Percentiles rank a stretch among this genome's conserved stretches.
Conservation (phyloP, 208 protist species). For the Leishmania amazonensis region DNA sequence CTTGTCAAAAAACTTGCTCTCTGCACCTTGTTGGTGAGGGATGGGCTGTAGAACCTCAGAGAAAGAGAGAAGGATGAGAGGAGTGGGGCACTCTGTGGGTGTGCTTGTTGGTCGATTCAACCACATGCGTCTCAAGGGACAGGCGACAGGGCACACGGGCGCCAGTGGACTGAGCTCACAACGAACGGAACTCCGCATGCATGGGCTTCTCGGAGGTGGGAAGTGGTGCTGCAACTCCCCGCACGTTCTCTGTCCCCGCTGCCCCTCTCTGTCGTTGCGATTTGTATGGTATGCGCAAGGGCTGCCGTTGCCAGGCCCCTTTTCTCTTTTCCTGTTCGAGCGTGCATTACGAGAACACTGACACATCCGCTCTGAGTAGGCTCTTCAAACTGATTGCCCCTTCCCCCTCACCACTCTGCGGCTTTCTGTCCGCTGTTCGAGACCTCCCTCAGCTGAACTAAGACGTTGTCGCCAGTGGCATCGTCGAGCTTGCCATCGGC, state of each 20-base stretch:
- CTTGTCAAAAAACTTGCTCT: neutral
- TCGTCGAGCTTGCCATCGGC: conserved; percentile 49
- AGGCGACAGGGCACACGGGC: neutral
- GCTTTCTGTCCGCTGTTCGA: neutral
- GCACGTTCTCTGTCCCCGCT: neutral
- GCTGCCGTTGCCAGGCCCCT: neutral
- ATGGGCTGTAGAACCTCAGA: neutral
- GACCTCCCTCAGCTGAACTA: conserved; percentile 33
- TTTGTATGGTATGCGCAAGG: neutral
- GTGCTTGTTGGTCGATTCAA: neutral
- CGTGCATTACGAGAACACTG: neutral
- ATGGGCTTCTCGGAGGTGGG: neutral
- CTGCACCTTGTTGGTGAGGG: neutral
- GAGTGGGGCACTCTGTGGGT: neutral
- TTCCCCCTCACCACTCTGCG: neutral
- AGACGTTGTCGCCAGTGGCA: conserved; percentile 32
- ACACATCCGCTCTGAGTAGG: neutral
- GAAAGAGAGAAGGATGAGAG: neutral
- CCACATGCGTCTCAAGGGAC: neutral
- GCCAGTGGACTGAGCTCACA: neutral
- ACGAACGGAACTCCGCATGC: neutral
- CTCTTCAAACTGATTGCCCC: neutral
- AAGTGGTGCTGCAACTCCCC: neutral
- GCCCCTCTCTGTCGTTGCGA: neutral
- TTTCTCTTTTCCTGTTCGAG: neutral